Base-by-base conservation (phyloP, 1,284 basidiomycete species). In the Apiotrichum montevideense region DNA sequence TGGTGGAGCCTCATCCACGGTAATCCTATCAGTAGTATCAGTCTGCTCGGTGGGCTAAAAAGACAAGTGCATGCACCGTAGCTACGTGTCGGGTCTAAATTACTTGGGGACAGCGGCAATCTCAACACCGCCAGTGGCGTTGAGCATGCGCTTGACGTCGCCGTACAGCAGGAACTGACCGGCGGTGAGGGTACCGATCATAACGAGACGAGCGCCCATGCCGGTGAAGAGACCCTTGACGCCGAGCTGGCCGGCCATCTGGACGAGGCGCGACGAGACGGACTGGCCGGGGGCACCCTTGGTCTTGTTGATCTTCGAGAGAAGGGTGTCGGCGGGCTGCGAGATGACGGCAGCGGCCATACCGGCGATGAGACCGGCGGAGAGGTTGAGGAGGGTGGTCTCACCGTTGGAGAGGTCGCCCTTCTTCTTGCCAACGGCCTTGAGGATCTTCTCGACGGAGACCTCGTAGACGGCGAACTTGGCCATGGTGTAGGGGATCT, bases 291-390 rank as follows among this genome's bases (percentile, higher is more conserved):
- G 80, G 43, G 69, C 66, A 59, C 80, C 80, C 78, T 81, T 80
- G 73, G 78, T 76, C 80, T 82, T 82, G 80, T 82, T 82, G 74
- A 82, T 81, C 79, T 81, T 79, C 61, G 78, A 79, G 52, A 81
- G 69, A 13, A 81, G 73, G 45, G 80, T 81, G 72, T 81, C 80
- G 68, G 79, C 80, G 56, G 80, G 80, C 61, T 84, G 82, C n/a
- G 80, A 82, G 68, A 83, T 82, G 72, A 80, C 68, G 76, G 80
- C 82, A 46, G 82, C 82, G 56, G 79, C 79, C 70, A 83, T 77
- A 79, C 82, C 82, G 57, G 81, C 81, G 63, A 84, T 76, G 34
- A 79, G 67, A 71, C 81, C 74, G 58, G 78, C 75, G 55, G 70
- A 65, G 57, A 80, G 72, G 73, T 79, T 79, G 62, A 79, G 73